Evolutionary conservation across 23 red algal species (phyloP).

Genomic region (Gracilaria gracilis): DNA sequence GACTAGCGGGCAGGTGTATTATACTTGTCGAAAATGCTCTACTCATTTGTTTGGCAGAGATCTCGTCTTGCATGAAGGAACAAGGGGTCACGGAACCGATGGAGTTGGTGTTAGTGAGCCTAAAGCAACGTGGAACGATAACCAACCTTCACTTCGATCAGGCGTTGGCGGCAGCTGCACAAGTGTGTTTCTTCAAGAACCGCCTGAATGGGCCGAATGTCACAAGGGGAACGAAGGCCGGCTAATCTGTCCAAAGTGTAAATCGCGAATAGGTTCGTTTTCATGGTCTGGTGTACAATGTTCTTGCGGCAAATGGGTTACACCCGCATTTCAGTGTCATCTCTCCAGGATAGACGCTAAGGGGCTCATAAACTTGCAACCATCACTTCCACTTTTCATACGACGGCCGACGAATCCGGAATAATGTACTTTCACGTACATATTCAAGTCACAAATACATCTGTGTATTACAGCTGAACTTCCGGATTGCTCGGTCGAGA

Average conservation of each 20-base stretch:
- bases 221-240: constrained; percentile 40
- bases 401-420: neutral
- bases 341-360: constrained; percentile 75
- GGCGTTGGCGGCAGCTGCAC: constrained; percentile 32
- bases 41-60: constrained; percentile 40
- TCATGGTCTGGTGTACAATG: constrained; percentile 84
- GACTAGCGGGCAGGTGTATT: constrained; percentile 12
- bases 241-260: constrained; percentile 70
- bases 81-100: neutral
- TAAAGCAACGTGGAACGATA: neutral
- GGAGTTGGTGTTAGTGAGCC: constrained; percentile 10
- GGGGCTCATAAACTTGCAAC: neutral
- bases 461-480: neutral
- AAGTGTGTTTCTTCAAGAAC: constrained; percentile 60
- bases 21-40: constrained; percentile 66
- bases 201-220: constrained; percentile 34
- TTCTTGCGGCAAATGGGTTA: constrained; percentile 87
- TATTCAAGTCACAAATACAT: neutral
- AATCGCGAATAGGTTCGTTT: constrained; percentile 60
- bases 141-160: neutral
- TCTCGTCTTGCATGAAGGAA: constrained; percentile 52
- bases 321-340: constrained; percentile 88
- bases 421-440: neutral
- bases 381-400: neutral
- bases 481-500: neutral